phyloP scores from a whole-genome alignment of 192 early-diverging fungal genomes.

The Backusella parvicylindrica region DNA sequence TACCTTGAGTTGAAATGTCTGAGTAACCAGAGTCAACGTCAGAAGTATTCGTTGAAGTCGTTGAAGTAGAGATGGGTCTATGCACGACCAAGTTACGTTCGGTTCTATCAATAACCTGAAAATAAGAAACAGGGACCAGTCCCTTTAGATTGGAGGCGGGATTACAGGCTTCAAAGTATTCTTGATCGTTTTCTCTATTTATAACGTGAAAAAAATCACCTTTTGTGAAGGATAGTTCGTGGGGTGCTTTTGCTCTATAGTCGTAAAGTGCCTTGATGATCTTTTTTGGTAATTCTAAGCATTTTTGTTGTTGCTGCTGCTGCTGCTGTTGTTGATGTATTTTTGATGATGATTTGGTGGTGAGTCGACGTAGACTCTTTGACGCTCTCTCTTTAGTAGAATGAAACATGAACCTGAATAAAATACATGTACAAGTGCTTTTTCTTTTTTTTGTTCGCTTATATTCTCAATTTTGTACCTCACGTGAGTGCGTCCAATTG shows the following conservation, averaged over 20 bases:
- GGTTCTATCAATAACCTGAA: constrained; percentile 61
- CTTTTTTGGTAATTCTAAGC: constrained; percentile 55
- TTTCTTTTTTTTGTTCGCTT: neutral
- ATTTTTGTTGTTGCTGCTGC: neutral
- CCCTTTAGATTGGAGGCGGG: constrained; percentile 64
- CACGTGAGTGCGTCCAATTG: neutral
- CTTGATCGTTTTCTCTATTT: constrained; percentile 59
- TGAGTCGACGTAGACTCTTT: constrained; percentile 8
- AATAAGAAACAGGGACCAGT: constrained; percentile 65
- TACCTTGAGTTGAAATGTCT: constrained; percentile 16
- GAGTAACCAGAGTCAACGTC: constrained; percentile 33
- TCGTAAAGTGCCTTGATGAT: constrained; percentile 71
- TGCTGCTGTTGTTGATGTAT: neutral
- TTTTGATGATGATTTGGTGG: neutral
- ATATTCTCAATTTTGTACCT: neutral
- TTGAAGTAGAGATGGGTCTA: constrained; percentile 13
- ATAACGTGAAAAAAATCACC: constrained; percentile 77
- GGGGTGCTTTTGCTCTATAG: constrained; percentile 56
- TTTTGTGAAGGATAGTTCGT: constrained; percentile 67
- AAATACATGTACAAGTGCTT: neutral
- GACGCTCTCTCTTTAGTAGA: constrained; percentile 14
- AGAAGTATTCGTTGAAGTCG: constrained; percentile 20
- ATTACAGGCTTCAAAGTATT: constrained; percentile 72
- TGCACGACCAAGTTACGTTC: constrained; percentile 29
- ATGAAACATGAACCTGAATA: constrained; percentile 11